A percentile compares a stretch with the other conserved stretches of the same genome.
These are phyloP conservation scores for Ustilago bromivora DNA, from an alignment of 1,284 basidiomycete species.

Conservation along the genomic window DNA sequence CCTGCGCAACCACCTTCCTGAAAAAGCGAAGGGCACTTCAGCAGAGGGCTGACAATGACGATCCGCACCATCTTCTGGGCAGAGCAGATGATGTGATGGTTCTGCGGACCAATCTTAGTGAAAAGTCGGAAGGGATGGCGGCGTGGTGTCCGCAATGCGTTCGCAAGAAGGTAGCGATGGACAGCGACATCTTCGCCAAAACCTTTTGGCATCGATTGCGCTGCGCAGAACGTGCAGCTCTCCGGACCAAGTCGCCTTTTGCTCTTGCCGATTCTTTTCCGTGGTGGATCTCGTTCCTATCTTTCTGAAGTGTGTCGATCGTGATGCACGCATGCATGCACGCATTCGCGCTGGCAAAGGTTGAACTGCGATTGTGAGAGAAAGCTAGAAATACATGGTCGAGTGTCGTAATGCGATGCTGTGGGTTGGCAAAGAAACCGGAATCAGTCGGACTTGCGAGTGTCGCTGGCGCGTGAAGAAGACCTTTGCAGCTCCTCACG, in stretches of 20 bases:
- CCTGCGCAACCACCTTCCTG: too few relatives aligned
- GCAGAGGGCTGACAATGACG: too few relatives aligned
- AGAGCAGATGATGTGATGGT: background rate
- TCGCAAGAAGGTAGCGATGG: too few relatives aligned
- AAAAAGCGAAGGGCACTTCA: too few relatives aligned
- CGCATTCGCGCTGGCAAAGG: background rate
- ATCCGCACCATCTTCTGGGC: too few relatives aligned
- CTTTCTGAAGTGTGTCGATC: background rate
- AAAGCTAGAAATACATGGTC: slow-evolving; percentile 20
- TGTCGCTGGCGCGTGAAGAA: slow-evolving; percentile 35
- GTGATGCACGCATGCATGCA: background rate
- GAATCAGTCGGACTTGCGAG: slow-evolving; percentile 45
- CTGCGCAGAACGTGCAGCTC: background rate
- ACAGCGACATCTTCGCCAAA: background rate
- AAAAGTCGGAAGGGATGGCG: background rate
- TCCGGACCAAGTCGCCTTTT: background rate
- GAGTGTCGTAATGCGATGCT: slow-evolving; percentile 18
- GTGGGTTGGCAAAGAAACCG: background rate
- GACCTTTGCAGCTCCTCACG: slow-evolving; percentile 39
- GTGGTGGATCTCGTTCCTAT: background rate
- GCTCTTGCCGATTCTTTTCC: background rate
- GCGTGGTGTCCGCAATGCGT: too few relatives aligned
- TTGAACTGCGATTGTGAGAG: background rate
- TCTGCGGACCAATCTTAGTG: background rate
- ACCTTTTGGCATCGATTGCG: background rate